phyloP scores from a whole-genome alignment of 495 filamentous ascomycete genomes.

The Penicillium crystallinum region DNA sequence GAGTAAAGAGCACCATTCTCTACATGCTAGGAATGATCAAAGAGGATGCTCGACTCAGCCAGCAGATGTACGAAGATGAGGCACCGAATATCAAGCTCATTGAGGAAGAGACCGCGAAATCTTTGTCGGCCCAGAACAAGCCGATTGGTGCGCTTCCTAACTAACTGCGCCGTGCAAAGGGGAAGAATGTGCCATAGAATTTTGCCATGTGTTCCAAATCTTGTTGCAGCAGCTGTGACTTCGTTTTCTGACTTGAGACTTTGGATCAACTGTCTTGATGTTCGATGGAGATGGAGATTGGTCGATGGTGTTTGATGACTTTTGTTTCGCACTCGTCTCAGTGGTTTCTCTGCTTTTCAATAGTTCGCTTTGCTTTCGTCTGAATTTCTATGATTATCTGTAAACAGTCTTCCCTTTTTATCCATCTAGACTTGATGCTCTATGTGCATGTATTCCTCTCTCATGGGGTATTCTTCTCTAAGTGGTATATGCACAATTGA shows the following conservation, averaged over 20 bases:
- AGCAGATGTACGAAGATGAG: neutral
- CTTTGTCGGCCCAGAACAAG: neutral
- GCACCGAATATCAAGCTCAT: neutral
- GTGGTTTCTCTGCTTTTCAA: neutral
- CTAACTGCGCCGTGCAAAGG: neutral
- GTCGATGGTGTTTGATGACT: neutral
- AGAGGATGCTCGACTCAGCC: constrained; percentile 21
- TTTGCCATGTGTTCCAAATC: neutral
- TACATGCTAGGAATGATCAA: constrained; percentile 27
- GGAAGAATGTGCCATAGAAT: neutral
- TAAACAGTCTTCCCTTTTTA: neutral
- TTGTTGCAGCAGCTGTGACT: neutral
- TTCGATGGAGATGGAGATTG: neutral
- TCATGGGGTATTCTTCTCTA: no score
- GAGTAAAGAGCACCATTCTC: constrained; percentile 19
- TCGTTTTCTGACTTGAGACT: neutral
- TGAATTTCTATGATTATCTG: neutral
- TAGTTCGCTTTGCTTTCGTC: neutral
- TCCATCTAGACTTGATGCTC: neutral
- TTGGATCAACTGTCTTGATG: neutral
- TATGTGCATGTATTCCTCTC: no score
- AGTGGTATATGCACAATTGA: no score
- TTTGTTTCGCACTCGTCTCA: neutral
- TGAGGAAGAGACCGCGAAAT: neutral
- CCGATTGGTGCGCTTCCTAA: neutral